Evolutionary conservation across 495 filamentous ascomycete genomes (phyloP).

Genomic region (Thermochaetoides thermophila): DNA sequence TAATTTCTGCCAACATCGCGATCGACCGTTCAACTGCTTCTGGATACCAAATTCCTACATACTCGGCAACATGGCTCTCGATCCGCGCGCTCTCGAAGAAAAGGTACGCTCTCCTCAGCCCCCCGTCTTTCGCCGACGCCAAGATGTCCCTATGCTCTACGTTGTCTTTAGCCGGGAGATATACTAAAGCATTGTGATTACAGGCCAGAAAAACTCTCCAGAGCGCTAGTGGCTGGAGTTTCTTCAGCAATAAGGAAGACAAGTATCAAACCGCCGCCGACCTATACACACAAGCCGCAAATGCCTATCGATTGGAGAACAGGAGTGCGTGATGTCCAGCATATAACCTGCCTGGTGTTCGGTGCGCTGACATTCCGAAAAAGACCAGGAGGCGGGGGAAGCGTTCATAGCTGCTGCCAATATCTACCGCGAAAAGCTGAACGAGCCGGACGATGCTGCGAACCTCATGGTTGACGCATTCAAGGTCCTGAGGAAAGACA

Average conservation of each 20-base stretch:
- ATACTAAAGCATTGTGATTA: no score
- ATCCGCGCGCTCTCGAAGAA: slow-evolving; percentile 31
- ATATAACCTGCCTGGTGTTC: no score
- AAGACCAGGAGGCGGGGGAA: slow-evolving; percentile 67
- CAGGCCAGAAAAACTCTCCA: slow-evolving; percentile 69
- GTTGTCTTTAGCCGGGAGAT: no score
- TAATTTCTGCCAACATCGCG: no score
- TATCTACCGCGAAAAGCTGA: slow-evolving; percentile 60
- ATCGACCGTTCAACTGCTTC: no score
- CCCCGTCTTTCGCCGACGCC: slow-evolving; percentile 10
- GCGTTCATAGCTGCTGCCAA: slow-evolving; percentile 66
- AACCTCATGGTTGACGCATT: slow-evolving; percentile 59
- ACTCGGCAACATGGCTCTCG: slow-evolving; percentile 32
- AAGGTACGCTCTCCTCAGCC: slow-evolving; percentile 20
- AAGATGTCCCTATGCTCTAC: background rate
- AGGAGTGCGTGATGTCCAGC: slow-evolving; percentile 34
- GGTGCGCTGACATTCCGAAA: no score
- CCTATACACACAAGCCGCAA: slow-evolving; percentile 66
- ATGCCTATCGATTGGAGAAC: slow-evolving; percentile 63
- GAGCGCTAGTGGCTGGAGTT: slow-evolving; percentile 47
- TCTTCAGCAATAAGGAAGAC: slow-evolving; percentile 60
- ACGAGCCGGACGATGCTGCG: slow-evolving; percentile 79
- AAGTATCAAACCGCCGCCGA: slow-evolving; percentile 77
- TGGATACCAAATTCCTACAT: no score
- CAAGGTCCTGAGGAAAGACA: slow-evolving; percentile 71